These are phyloP conservation scores for Avena insularis DNA, from an alignment of 176 grass and related monocot species.

Conservation along the genomic window DNA sequence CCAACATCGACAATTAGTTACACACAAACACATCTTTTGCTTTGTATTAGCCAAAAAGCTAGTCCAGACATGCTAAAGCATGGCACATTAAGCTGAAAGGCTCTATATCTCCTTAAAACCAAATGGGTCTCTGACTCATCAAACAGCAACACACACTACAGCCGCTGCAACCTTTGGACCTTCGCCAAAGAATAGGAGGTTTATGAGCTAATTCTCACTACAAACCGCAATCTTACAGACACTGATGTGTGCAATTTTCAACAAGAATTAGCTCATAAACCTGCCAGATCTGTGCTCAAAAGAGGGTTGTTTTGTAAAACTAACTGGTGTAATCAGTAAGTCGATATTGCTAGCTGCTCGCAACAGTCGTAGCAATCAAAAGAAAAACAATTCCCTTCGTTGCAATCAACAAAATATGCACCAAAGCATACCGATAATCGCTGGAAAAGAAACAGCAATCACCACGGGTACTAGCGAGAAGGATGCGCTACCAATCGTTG, in stretches of 20 bases:
- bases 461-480: not conserved
- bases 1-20: not conserved
- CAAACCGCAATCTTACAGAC: too few species aligned
- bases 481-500: not conserved
- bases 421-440: not conserved
- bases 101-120: not conserved
- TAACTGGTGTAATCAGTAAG: not conserved
- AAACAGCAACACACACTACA: not conserved
- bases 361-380: not conserved
- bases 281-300: slow-evolving; percentile 7
- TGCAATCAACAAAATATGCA: not conserved
- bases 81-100: not conserved
- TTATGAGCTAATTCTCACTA: too few species aligned
- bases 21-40: not conserved
- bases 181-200: not conserved
- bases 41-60: not conserved
- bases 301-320: not conserved
- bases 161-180: not conserved
- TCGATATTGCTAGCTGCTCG: not conserved
- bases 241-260: not conserved
- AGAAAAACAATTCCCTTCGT: not conserved
- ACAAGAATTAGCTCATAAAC: not conserved
- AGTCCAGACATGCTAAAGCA: not conserved
- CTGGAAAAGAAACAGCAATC: not conserved
- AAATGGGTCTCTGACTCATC: not conserved